phyloP scores from a whole-genome alignment of 257 asterid species.

The Solanum appendiculatum region DNA sequence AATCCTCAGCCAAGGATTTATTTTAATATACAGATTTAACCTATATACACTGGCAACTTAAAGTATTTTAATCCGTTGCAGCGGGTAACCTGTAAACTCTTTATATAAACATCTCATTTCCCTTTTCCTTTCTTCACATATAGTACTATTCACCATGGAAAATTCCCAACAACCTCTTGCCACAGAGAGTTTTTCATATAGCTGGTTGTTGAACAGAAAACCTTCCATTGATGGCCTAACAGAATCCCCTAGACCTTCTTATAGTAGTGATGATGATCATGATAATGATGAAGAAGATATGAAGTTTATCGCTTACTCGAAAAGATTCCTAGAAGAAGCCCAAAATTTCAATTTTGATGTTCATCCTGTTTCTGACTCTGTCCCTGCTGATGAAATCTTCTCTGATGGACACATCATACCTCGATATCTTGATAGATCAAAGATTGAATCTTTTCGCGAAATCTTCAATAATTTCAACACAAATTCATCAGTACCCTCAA shows the following conservation, averaged over 20 bases:
- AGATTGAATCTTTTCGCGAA: neutral
- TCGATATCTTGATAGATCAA: conserved; percentile 13
- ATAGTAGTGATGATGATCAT: neutral
- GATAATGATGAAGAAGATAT: neutral
- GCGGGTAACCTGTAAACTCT: neutral
- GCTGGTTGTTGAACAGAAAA: conserved; percentile 41
- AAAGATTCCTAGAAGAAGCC: conserved; percentile 9
- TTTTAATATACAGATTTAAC: neutral
- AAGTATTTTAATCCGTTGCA: neutral
- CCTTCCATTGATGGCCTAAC: conserved; percentile 14
- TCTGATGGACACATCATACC: conserved; percentile 50
- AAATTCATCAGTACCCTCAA: neutral
- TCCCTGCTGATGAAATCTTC: conserved; percentile 55
- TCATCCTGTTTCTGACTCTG: conserved; percentile 25
- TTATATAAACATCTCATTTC: conserved; percentile 5
- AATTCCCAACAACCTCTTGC: conserved; percentile 36
- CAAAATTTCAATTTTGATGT: conserved; percentile 41
- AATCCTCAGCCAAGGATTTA: neutral
- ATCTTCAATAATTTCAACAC: neutral
- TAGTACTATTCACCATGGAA: conserved; percentile 27
- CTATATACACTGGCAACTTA: rapidly evolving
- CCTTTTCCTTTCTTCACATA: neutral
- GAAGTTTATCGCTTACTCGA: neutral
- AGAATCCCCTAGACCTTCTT: conserved; percentile 1
- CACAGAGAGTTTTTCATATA: conserved; percentile 62